Conservation (phyloP, 192 early-diverging fungal genomes). For the Coemansia asiatica region DNA sequence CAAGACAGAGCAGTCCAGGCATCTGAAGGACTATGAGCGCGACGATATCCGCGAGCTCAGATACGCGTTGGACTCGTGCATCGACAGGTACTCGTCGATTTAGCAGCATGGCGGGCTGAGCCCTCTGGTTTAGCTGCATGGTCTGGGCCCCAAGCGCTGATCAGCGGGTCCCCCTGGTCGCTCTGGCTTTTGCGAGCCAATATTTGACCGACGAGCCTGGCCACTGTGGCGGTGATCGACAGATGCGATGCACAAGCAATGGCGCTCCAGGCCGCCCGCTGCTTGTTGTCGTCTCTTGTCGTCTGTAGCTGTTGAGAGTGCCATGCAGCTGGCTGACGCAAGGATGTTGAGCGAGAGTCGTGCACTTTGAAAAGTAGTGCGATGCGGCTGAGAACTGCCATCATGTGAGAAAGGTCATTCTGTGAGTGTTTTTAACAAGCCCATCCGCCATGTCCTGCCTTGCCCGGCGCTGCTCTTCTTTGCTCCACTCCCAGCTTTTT, state of each 20-base stretch:
- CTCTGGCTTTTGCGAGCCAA: not conserved
- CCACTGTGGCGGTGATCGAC: not conserved
- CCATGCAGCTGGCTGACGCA: not conserved
- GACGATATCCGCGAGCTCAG: conserved; percentile 32
- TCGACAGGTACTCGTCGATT: conserved; percentile 36
- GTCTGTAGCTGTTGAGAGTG: not conserved
- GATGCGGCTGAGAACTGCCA: not conserved
- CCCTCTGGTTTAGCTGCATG: no score
- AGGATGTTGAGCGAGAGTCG: not conserved
- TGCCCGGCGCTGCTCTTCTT: not conserved
- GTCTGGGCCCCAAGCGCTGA: not conserved
- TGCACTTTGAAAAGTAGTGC: not conserved
- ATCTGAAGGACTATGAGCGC: conserved; percentile 49
- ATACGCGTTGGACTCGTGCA: conserved; percentile 23
- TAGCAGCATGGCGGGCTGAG: not conserved
- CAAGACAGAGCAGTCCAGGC: conserved; percentile 20
- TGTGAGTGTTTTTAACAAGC: not conserved
- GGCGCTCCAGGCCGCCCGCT: not conserved
- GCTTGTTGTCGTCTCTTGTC: not conserved
- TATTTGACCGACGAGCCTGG: not conserved
- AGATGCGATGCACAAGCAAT: not conserved
- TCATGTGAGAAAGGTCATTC: not conserved
- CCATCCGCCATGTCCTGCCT: not conserved
- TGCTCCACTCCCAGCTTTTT: not conserved
- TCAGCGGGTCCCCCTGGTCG: not conserved